These are phyloP conservation scores for Septoria petroselini DNA, from an alignment of 2,329 filamentous ascomycete genomes.

Conservation along the genomic window DNA sequence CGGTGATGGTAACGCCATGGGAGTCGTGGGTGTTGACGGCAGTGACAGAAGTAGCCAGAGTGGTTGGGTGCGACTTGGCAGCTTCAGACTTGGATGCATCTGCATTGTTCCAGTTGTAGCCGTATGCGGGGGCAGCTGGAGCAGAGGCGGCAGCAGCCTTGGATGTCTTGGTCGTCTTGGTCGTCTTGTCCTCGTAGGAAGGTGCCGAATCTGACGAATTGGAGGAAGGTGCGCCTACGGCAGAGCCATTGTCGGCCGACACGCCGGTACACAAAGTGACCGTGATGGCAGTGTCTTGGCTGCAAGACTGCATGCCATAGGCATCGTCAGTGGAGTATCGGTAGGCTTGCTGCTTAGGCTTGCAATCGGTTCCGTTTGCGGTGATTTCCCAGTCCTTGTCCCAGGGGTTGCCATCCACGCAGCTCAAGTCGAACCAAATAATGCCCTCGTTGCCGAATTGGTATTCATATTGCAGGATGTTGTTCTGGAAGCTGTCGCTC, in stretches of 20 bases:
- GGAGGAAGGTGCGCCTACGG: constrained; percentile 5
- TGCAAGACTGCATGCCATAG: constrained; percentile 41
- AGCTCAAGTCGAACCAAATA: constrained; percentile 42
- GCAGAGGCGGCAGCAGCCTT: constrained; percentile 7
- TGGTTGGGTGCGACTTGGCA: constrained; percentile 22
- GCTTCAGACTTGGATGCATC: constrained; percentile 16
- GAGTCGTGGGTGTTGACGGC: constrained; percentile 18
- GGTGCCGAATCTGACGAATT: constrained; percentile 14
- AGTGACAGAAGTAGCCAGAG: constrained; percentile 25
- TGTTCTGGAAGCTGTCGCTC: constrained; percentile 28
- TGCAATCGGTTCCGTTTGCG: constrained; percentile 25
- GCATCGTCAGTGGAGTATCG: constrained; percentile 41
- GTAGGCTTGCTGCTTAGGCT: constrained; percentile 39
- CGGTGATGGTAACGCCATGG: constrained; percentile 32
- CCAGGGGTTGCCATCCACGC: constrained; percentile 41
- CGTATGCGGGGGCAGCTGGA: constrained; percentile 3
- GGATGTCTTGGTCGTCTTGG: constrained; percentile 17
- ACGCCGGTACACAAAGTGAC: constrained; percentile 39
- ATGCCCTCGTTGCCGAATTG: constrained; percentile 38
- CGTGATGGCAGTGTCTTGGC: constrained; percentile 35
- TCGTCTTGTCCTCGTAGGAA: constrained; percentile 16
- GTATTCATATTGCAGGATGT: constrained; percentile 41
- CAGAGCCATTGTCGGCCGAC: constrained; percentile 21
- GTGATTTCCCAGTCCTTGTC: constrained; percentile 40
- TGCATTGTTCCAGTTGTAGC: constrained; percentile 19